Conservation (phyloP, 129 eudicot species). For the Centrapalus pauciflorus region DNA sequence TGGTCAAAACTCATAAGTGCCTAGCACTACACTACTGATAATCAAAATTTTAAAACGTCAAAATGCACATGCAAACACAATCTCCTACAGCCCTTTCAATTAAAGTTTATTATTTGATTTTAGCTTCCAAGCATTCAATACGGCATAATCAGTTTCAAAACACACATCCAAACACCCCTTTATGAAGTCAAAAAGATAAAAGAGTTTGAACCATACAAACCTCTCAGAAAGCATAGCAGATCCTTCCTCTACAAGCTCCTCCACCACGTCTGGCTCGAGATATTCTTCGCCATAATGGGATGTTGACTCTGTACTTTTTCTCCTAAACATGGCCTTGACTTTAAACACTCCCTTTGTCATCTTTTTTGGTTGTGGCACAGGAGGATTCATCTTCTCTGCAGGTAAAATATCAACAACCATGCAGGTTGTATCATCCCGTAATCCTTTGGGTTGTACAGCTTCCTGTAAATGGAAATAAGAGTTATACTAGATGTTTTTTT, state of each 20-base stretch:
- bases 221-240: slow-evolving; percentile 94
- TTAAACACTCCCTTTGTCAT: slow-evolving; percentile 59
- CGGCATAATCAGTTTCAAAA: too few species aligned
- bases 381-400: slow-evolving; percentile 60
- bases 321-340: slow-evolving; percentile 74
- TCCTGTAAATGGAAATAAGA: slow-evolving; percentile 40
- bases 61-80: too few species aligned
- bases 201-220: slow-evolving; percentile 25
- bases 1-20: too few species aligned
- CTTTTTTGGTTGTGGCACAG: slow-evolving; percentile 70
- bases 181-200: too few species aligned
- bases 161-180: too few species aligned
- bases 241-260: slow-evolving; percentile 92
- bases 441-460: slow-evolving; percentile 82
- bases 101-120: too few species aligned
- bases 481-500: neutral
- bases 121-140: too few species aligned
- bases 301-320: slow-evolving; percentile 58
- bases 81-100: too few species aligned
- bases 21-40: too few species aligned
- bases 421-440: slow-evolving; percentile 96
- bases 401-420: slow-evolving; percentile 81
- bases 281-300: slow-evolving; percentile 50
- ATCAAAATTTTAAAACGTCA: too few species aligned
- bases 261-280: slow-evolving; percentile 71